Conservation (phyloP, 2,329 filamentous ascomycete species). For the Corinectria fuckeliana region DNA sequence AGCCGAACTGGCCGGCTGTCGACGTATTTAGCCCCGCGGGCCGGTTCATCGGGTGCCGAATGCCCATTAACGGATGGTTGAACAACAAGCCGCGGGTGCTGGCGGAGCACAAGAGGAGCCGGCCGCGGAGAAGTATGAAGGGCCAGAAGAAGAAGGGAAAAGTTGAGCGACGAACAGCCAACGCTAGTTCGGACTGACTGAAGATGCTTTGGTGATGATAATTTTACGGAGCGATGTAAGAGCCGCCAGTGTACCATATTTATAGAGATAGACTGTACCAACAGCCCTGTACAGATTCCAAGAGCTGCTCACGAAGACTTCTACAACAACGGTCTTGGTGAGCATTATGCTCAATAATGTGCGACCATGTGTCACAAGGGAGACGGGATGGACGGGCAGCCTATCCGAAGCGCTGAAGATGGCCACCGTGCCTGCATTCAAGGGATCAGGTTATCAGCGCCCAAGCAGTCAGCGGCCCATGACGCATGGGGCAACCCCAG, state of each 20-base stretch:
- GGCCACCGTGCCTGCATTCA: background rate
- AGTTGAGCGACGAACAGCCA: conserved; percentile 36
- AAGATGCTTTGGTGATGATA: background rate
- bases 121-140: conserved; percentile 76
- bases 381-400: background rate
- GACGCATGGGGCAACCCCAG: conserved; percentile 22
- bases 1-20: conserved; percentile 69
- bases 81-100: conserved; percentile 63
- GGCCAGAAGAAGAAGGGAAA: conserved; percentile 55
- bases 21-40: conserved; percentile 88
- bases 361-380: background rate
- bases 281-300: conserved; percentile 3
- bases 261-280: conserved; percentile 7
- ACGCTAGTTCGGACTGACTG: conserved; percentile 2
- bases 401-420: background rate
- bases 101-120: conserved; percentile 54
- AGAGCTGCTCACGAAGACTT: background rate
- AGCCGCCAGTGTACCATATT: background rate
- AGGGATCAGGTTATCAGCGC: background rate
- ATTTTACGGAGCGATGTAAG: background rate
- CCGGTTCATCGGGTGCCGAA: conserved; percentile 72
- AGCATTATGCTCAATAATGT: background rate
- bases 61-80: conserved; percentile 75
- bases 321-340: background rate
- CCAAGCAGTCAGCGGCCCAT: conserved; percentile 1